These are phyloP conservation scores for Hypoxylon perforatum DNA, from an alignment of 495 filamentous ascomycete genomes.

Conservation along the genomic window DNA sequence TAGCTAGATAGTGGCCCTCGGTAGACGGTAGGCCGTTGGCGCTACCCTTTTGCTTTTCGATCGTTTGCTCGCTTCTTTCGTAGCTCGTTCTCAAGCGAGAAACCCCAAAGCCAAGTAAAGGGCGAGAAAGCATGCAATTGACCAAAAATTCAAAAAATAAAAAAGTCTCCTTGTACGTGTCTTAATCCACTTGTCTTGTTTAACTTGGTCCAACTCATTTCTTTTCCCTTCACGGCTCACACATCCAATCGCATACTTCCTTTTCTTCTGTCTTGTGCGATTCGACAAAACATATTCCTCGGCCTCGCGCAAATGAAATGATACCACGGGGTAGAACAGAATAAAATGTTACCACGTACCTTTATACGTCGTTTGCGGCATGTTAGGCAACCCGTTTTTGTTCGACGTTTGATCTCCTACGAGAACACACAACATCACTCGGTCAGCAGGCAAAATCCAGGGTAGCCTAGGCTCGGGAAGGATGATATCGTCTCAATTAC, in stretches of 20 bases:
- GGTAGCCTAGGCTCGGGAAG: conserved; percentile 12
- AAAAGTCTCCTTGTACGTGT: conserved; percentile 19
- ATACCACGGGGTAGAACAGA: not conserved
- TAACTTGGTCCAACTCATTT: not conserved
- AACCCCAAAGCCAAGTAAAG: conserved; percentile 36
- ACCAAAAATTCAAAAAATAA: conserved; percentile 38
- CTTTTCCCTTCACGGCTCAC: not conserved
- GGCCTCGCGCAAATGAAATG: no score
- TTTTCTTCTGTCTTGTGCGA: not conserved
- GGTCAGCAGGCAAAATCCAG: conserved; percentile 39
- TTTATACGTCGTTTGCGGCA: conserved; percentile 98
- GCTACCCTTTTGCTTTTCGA: conserved; percentile 7
- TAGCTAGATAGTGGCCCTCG: not conserved
- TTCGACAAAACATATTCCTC: no score
- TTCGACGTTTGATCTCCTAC: conserved; percentile 94
- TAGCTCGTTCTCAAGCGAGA: conserved; percentile 39
- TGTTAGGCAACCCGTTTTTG: conserved; percentile 96
- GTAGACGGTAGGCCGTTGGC: no score
- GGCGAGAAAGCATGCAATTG: conserved; percentile 39
- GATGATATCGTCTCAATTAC: conserved; percentile 50
- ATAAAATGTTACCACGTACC: conserved; percentile 68
- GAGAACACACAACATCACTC: conserved; percentile 34
- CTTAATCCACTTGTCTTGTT: not conserved
- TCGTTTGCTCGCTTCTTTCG: conserved; percentile 44
- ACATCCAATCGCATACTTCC: not conserved